Evolutionary conservation across 352 stramenopile species (phyloP), one percentile per base, ranked within the genome.

Genomic region (Albugo candida): DNA sequence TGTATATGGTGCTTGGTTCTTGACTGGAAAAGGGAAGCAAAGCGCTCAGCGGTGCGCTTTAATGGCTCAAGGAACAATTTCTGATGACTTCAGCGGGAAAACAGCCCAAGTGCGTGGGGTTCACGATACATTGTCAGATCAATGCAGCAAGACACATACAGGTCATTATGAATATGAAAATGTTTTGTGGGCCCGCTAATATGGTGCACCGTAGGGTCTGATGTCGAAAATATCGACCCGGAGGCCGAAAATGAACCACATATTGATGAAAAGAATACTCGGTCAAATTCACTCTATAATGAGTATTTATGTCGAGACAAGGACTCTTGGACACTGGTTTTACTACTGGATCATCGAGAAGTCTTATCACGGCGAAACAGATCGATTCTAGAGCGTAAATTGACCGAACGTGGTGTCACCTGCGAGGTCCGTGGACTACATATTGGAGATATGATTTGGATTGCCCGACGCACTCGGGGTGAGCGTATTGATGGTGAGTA

Each of bases 291-390:
- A 8, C 3, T 31, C 3, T 3, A 10, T 3, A 8, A 31, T 10
- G 24, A 3, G 24, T 3, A 17, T 24, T 48, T 67, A 35, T 59
- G 59, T 44, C 55, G 36, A 45, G 58, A 41, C 13, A 58, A 52
- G 13, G 75, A 87, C 31, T 59, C 64, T 41, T 87, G 74, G 78
- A 73, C 87, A 44, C 48, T 91, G 21, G 67, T 87, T n/a, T 43
- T 87, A 31, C 39, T 87, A 1, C 51, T 91, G n/a, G 78, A 91
- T 51, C 78, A 91, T 51, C 74, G 78, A 12, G 78, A 91, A 51
- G 61, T 87, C 17, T 53, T 86, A 8, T 83, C 78, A 38, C 59
- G 73, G 3, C 63, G 68, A 16, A 87, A 86, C 43, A 70, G 69
- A 18, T 61, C 63, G 31, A 78, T 87, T 38, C 46, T 91, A 10